These are phyloP conservation scores for Ensete ventricosum DNA, from an alignment of 176 grass and related monocot species.

Conservation along the genomic window DNA sequence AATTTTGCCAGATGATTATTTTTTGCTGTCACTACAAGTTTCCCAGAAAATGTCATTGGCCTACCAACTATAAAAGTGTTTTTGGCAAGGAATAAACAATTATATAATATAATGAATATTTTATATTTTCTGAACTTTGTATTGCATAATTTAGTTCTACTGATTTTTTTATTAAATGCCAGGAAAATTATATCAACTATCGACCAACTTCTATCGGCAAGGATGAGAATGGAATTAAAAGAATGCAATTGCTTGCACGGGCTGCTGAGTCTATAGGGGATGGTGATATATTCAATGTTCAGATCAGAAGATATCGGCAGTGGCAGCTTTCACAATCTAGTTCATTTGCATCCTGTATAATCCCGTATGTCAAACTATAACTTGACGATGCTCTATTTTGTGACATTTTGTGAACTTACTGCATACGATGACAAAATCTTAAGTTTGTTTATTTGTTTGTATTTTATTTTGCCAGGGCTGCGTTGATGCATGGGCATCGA, in stretches of 20 bases:
- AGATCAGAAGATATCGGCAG: constrained; percentile 96
- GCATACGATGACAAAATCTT: neutral
- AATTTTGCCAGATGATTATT: neutral
- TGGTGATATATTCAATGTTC: constrained; percentile 92
- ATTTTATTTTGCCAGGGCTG: constrained; percentile 46
- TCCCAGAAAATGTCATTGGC: neutral
- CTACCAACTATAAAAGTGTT: neutral
- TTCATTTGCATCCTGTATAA: constrained; percentile 82
- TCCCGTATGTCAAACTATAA: constrained; percentile 58
- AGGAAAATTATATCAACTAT: constrained; percentile 99
- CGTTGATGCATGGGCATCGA: constrained; percentile 86
- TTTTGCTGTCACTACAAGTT: neutral
- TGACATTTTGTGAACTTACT: neutral
- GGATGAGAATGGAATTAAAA: constrained; percentile 94
- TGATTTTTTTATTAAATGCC: constrained; percentile 3
- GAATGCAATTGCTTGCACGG: constrained; percentile 68
- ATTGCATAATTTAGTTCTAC: neutral
- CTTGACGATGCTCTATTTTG: constrained; percentile 5
- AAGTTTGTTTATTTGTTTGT: constrained; percentile 12
- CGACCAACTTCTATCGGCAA: constrained; percentile 60
- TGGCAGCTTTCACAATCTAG: constrained; percentile 95
- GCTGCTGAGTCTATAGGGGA: constrained; percentile 83
- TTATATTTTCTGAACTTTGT: neutral
- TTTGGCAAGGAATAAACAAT: neutral
- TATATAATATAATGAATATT: neutral